Percentiles rank a stretch among this genome's conserved stretches.
Conservation (phyloP, 257 asterid species). For the Agastache rugosa region DNA sequence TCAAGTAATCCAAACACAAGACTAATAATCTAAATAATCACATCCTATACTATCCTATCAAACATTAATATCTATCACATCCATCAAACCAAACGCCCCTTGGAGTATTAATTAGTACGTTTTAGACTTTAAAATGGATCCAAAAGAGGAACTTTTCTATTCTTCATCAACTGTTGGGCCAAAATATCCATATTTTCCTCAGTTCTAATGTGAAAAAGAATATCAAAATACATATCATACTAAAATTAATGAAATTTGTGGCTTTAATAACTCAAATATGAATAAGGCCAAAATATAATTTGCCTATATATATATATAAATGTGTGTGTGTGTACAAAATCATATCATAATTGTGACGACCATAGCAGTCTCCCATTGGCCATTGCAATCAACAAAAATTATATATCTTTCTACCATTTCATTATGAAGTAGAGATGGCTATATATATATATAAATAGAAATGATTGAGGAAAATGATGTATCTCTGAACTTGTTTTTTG, state of each 20-base stretch:
- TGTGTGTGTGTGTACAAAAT: too few species aligned
- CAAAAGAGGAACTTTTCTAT: not conserved
- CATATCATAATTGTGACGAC: not conserved
- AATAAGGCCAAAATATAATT: not conserved
- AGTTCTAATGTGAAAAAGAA: too few species aligned
- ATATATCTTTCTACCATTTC: not conserved
- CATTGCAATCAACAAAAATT: not conserved
- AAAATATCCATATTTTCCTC: not conserved
- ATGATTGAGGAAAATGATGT: conserved; percentile 25
- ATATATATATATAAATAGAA: not conserved
- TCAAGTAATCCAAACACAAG: too few species aligned
- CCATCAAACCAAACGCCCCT: too few species aligned
- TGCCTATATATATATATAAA: not conserved
- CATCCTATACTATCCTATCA: too few species aligned
- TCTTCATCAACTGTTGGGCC: not conserved
- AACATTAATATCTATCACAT: too few species aligned
- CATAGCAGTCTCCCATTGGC: not conserved
- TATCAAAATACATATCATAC: not conserved
- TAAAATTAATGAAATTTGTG: not conserved
- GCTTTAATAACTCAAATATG: not conserved
- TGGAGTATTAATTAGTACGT: too few species aligned
- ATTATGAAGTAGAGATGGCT: not conserved
- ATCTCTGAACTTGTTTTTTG: conserved; percentile 12
- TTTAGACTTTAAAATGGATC: not conserved
- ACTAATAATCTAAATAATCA: too few species aligned